phyloP scores from a whole-genome alignment of 345 rosid genomes.

The Adansonia digitata region DNA sequence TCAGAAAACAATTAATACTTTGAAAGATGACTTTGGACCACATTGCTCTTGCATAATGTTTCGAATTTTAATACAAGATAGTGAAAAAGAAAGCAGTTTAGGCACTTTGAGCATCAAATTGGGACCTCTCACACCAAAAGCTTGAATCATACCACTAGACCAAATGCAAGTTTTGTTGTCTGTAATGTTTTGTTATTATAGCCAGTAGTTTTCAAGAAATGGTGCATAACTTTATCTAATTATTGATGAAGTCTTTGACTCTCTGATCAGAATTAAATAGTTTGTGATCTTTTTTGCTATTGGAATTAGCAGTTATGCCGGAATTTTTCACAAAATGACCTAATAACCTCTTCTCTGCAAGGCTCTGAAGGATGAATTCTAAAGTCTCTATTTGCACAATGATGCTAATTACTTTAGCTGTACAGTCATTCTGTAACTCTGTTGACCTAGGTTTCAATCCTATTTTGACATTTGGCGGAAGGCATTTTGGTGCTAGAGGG shows the following conservation, averaged over 20 bases:
- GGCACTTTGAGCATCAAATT: conserved; percentile 81
- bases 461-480: not conserved
- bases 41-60: not conserved
- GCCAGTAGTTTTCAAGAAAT: not conserved
- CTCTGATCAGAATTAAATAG: not conserved
- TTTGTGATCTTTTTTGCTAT: not conserved
- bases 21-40: not conserved
- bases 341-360: not conserved
- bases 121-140: conserved; percentile 83
- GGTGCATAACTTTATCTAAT: not conserved
- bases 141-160: conserved; percentile 39
- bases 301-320: not conserved
- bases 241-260: not conserved
- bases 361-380: not conserved
- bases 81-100: not conserved
- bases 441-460: not conserved
- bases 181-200: not conserved
- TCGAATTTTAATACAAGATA: not conserved
- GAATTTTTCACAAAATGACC: not conserved
- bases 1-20: not conserved
- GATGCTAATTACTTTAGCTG: not conserved
- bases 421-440: not conserved
- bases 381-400: not conserved
- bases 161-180: not conserved
- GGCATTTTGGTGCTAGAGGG: not conserved